These are phyloP conservation scores for Mortierella sp. DNA, from an alignment of 371 early-diverging fungal species.

Conservation along the genomic window DNA sequence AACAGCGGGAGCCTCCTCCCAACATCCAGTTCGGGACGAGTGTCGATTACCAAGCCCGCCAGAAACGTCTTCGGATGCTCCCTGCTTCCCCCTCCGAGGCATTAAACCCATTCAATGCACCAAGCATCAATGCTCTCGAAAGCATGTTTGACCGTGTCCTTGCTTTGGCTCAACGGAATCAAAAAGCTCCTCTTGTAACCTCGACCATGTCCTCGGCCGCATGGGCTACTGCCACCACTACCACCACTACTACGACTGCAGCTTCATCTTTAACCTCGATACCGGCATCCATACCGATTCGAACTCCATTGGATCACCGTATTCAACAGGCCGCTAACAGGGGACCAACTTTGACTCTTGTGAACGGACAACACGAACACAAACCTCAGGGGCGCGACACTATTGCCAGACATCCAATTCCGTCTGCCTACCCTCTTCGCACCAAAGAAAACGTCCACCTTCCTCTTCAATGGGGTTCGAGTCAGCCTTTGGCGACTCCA, in stretches of 20 bases:
- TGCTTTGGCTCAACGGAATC: conserved; percentile 21
- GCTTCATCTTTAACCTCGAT: background rate
- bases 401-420: conserved; percentile 7
- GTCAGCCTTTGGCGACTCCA: too few relatives aligned
- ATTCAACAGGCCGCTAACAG: too few relatives aligned
- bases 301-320: too few relatives aligned
- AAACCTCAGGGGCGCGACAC: conserved; percentile 29
- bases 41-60: conserved; percentile 26
- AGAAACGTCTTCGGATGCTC: conserved; percentile 23
- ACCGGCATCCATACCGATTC: too few relatives aligned
- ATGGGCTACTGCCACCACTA: background rate
- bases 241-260: background rate
- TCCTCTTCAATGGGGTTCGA: too few relatives aligned
- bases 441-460: too few relatives aligned
- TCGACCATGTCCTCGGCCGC: background rate
- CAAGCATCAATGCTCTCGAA: conserved; percentile 34
- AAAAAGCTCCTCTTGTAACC: background rate
- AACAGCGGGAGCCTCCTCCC: background rate
- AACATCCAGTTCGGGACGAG: conserved; percentile 27
- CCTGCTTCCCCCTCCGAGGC: conserved; percentile 24
- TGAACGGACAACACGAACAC: too few relatives aligned
- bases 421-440: too few relatives aligned
- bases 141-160: conserved; percentile 49
- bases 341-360: too few relatives aligned
- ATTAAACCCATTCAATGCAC: conserved; percentile 47